A percentile compares a stretch with the other conserved stretches of the same genome.
These are phyloP conservation scores for Teunomyces lycoperdinae DNA, from an alignment of 805 yeast species.

Conservation along the genomic window DNA sequence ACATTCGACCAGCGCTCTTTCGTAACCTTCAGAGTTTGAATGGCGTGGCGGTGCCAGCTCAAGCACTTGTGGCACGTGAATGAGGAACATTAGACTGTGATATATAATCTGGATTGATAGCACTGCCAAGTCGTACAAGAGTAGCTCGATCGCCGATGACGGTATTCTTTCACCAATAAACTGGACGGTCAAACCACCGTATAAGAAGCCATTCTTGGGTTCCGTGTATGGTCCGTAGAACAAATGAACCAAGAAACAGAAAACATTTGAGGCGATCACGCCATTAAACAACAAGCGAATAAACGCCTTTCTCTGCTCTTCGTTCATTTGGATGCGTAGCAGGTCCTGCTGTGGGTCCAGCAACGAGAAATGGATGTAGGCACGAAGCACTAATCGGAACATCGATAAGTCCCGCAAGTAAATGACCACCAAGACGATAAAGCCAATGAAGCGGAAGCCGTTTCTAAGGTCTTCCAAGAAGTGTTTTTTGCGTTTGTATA, in stretches of 20 bases:
- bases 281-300: conserved; percentile 25
- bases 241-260: conserved; percentile 25
- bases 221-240: conserved; percentile 20
- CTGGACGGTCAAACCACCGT: conserved; percentile 35
- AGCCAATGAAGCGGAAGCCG: conserved; percentile 34
- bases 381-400: conserved; percentile 24
- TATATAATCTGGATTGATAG: conserved; percentile 27
- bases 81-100: conserved; percentile 32
- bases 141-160: conserved; percentile 19
- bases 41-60: conserved; percentile 5
- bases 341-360: conserved; percentile 22
- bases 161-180: conserved; percentile 41
- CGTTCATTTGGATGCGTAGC: conserved; percentile 14
- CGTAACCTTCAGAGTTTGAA: neutral
- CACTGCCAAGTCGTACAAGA: conserved; percentile 25
- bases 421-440: conserved; percentile 31
- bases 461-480: conserved; percentile 36
- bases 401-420: conserved; percentile 44
- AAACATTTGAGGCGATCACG: conserved; percentile 20
- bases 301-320: conserved; percentile 25
- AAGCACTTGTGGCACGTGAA: conserved; percentile 30
- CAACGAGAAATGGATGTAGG: conserved; percentile 25
- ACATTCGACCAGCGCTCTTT: conserved; percentile 15
- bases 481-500: conserved; percentile 42
- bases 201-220: conserved; percentile 18